Evolutionary conservation across 371 early-diverging fungal species (phyloP), one percentile per base, ranked within the genome.

Genomic region (Saksenaea vasiformis): DNA sequence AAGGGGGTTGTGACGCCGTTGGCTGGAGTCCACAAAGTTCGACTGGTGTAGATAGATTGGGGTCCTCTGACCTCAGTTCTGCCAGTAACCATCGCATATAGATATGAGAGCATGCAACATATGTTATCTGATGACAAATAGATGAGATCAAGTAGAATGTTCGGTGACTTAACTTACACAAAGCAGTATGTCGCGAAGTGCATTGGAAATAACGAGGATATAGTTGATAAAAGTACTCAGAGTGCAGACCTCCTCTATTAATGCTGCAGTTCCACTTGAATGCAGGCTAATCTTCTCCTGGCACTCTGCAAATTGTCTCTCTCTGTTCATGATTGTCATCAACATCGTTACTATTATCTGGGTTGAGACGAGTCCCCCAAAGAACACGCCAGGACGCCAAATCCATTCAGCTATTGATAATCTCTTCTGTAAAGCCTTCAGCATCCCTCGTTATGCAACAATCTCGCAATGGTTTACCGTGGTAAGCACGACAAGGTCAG

Each of bases 331-430:
- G 7, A 71, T 19, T 9, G 47, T 3, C 4, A 58, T 56, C 13
- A 56, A 36, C 22, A 71, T 27, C 1, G 31, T 19, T 4, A 67
- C 47, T 2, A 53, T 38, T 24, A 58, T n/a, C 24, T 58, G 58
- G 22, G 64, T 67, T n/a, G 54, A 60, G 0, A 58, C 64, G 27
- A 71, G 56, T 5, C 55, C 54, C 43, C 63, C 63, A 41, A 71
- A 71, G 28, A 71, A 61, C 0, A 71, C 19, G 5, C 71, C 71
- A 7, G 71, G 67, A 9, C 64, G 56, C 71, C 71, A 71, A 61
- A 67, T 64, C 67, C 68, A 67, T 22, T 67, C 53, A 24, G 71
- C 71, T 31, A 63, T 36, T 14, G 55, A n/a, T 44, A 71, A n/a
- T 58, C 61, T 67, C 19, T 56, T 61, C 71, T 71, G n/a, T 2